These are phyloP conservation scores for Pulicaria dysenterica DNA, from an alignment of 129 eudicot species.

Conservation along the genomic window DNA sequence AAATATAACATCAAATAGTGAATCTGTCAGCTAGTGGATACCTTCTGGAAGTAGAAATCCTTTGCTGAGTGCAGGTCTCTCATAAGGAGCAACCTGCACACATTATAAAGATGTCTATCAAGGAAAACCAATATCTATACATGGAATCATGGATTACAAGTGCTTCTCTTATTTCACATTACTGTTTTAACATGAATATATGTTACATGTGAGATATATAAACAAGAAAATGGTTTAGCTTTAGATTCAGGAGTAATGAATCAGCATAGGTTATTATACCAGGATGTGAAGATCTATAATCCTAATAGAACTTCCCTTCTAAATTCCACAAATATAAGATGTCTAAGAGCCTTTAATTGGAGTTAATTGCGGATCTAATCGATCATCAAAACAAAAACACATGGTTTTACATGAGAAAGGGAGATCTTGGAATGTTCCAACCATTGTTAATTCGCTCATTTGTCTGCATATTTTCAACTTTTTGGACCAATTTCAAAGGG, in stretches of 20 bases:
- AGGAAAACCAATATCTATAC: neutral
- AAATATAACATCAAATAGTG: neutral
- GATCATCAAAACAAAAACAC: neutral
- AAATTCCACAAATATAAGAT: neutral
- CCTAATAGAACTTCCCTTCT: neutral
- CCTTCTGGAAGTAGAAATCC: slow-evolving; percentile 99
- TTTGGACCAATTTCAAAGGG: neutral
- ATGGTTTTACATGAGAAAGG: too few relatives aligned
- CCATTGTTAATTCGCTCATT: too few relatives aligned
- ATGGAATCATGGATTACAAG: neutral
- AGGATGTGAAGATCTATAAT: neutral
- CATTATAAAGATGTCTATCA: slow-evolving; percentile 10
- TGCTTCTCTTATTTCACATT: neutral
- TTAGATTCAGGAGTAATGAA: neutral
- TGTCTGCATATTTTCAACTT: too few relatives aligned
- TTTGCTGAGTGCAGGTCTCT: slow-evolving; percentile 98
- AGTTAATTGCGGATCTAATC: neutral
- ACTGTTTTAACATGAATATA: neutral
- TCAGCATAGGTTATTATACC: neutral
- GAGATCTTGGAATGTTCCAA: too few relatives aligned
- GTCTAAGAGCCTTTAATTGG: neutral
- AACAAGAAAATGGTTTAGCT: neutral
- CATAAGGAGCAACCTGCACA: slow-evolving; percentile 91
- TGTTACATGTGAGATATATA: neutral
- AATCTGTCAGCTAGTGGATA: slow-evolving; percentile 30